Conservation (phyloP, 2,329 filamentous ascomycete genomes). For the Trichoderma koningii region DNA sequence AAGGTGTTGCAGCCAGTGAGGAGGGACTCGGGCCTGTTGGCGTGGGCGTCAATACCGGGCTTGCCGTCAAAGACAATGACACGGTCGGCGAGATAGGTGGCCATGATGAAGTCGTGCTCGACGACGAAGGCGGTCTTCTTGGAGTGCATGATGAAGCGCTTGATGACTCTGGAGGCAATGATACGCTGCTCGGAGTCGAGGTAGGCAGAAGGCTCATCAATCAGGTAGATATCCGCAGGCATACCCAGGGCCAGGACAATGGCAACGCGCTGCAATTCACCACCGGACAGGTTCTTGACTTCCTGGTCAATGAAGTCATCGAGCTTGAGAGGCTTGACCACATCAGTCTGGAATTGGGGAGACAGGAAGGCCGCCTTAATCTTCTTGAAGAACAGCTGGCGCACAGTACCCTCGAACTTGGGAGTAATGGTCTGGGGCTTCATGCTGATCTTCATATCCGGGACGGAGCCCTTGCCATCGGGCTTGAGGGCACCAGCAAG, state of each 20-base stretch:
- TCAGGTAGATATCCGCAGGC: conserved; percentile 96
- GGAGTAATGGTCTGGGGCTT: conserved; percentile 99
- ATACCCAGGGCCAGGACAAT: conserved; percentile 96
- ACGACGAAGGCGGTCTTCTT: conserved; percentile 99
- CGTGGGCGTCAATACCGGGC: conserved; percentile 84
- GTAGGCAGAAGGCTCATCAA: conserved; percentile 96
- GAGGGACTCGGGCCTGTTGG: conserved; percentile 87
- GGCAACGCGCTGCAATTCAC: conserved; percentile 98
- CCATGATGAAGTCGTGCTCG: conserved; percentile 99
- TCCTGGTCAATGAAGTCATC: conserved; percentile 99
- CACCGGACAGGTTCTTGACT: conserved; percentile 97
- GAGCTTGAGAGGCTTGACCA: conserved; percentile 98
- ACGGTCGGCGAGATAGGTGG: conserved; percentile 74
- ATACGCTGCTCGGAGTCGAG: conserved; percentile 99
- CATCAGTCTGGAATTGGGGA: conserved; percentile 98
- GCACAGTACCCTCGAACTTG: conserved; percentile 95
- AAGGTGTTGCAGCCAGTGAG: conserved; percentile 96
- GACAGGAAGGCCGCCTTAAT: conserved; percentile 96
- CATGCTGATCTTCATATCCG: conserved; percentile 97
- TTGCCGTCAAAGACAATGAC: conserved; percentile 98
- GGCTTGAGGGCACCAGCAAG: conserved; percentile 92
- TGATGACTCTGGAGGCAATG: conserved; percentile 94
- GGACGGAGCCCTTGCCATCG: conserved; percentile 74
- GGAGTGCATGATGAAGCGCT: conserved; percentile 99
- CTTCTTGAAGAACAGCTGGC: conserved; percentile 99